These are phyloP conservation scores for Penicillium coprophilum DNA, from an alignment of 495 filamentous ascomycete genomes.

Conservation along the genomic window DNA sequence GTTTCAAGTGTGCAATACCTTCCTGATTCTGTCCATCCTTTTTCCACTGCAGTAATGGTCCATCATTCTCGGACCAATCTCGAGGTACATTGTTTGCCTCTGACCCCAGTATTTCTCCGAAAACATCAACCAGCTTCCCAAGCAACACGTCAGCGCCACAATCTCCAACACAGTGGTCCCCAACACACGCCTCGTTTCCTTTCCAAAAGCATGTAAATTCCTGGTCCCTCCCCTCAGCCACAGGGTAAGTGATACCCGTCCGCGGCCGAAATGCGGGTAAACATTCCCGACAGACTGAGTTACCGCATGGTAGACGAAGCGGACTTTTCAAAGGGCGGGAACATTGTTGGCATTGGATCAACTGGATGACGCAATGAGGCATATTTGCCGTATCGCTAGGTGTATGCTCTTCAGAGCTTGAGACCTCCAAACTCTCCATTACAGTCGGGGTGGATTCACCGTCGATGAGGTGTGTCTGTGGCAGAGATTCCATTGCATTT, in stretches of 20 bases:
- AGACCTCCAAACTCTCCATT: slow-evolving; percentile 12
- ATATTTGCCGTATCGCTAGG: slow-evolving; percentile 47
- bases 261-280: slow-evolving; percentile 63
- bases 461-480: slow-evolving; percentile 8
- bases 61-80: slow-evolving; percentile 37
- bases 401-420: slow-evolving; percentile 35
- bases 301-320: slow-evolving; percentile 79
- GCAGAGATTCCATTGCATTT: slow-evolving; percentile 18
- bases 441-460: slow-evolving; percentile 9
- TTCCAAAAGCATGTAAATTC: slow-evolving; percentile 72
- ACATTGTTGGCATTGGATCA: slow-evolving; percentile 75
- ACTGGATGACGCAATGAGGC: slow-evolving; percentile 55
- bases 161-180: slow-evolving; percentile 73
- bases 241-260: slow-evolving; percentile 72
- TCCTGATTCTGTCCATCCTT: slow-evolving; percentile 27
- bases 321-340: slow-evolving; percentile 66
- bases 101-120: slow-evolving; percentile 42
- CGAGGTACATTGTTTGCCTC: slow-evolving; percentile 4
- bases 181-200: slow-evolving; percentile 49
- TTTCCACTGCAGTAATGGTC: slow-evolving; percentile 44
- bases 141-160: slow-evolving; percentile 75
- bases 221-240: slow-evolving; percentile 57
- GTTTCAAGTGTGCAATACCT: slow-evolving; percentile 20
- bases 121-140: slow-evolving; percentile 60
- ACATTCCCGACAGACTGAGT: slow-evolving; percentile 72